A percentile compares a stretch with the other conserved stretches of the same genome.
phyloP scores from a whole-genome alignment of 2,329 filamentous ascomycete genomes.

The Zymoseptoria crescenta region DNA sequence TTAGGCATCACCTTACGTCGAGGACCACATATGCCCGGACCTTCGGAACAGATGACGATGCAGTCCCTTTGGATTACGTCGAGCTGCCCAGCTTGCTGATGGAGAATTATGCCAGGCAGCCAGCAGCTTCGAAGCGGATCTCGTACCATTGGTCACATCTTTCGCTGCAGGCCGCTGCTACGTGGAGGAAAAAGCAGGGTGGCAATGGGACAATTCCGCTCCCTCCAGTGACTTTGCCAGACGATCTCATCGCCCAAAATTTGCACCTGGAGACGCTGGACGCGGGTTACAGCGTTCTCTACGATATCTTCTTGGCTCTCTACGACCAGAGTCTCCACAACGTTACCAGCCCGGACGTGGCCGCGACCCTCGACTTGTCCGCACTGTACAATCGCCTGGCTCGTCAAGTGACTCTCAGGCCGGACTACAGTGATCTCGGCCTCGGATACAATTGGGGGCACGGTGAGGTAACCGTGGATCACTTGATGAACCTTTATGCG shows the following conservation, averaged over 20 bases:
- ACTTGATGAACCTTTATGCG: no score
- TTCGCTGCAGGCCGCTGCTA: neutral
- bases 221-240: neutral
- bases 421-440: no score
- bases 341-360: neutral
- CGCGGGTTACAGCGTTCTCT: neutral
- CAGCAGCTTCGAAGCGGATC: slow-evolving; percentile 3
- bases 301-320: neutral
- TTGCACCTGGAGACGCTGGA: neutral
- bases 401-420: neutral
- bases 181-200: slow-evolving; percentile 1
- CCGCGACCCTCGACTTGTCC: neutral
- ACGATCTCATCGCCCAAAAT: neutral
- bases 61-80: slow-evolving; percentile 4
- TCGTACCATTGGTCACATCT: slow-evolving; percentile 10
- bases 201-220: neutral
- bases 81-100: slow-evolving; percentile 9
- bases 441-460: no score
- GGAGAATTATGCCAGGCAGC: slow-evolving; percentile 6
- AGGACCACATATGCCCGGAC: neutral
- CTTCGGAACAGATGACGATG: neutral
- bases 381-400: neutral
- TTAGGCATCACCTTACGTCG: slow-evolving; percentile 5
- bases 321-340: neutral
- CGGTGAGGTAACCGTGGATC: no score